Base-by-base conservation (phyloP, 75 land plant species). In the Adiantum capillusveneris region DNA sequence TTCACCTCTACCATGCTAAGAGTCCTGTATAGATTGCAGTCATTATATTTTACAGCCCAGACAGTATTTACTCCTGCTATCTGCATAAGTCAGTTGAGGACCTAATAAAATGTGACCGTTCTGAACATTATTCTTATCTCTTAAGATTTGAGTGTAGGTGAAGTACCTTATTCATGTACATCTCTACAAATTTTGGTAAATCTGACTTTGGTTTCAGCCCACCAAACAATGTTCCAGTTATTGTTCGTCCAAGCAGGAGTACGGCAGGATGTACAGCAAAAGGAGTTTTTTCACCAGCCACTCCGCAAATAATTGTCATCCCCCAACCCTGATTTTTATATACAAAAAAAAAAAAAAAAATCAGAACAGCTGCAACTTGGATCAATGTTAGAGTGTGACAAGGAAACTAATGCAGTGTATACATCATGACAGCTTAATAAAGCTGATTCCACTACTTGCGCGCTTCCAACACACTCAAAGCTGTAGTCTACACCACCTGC, bases 381-480 rank as follows among this genome's bases (percentile, higher is more conserved):
- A 12, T 25, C 50, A 46, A 17, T 16, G 29, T 62, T 12, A 25
- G 17, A 26, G 6, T 19, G 19, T 46, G 11, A 27, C 19, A 34
- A 34, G 37, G 9, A 34, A 9, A 34, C 9, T 34, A 34, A 34
- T 34, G 9, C n/a, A n/a, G n/a, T n/a, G n/a, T 29, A 70, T 75
- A 86, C 96, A 67, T 80, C 81, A 49, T 75, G 71, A 51, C 90
- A 81, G 24, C 89, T 85, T 39, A 85, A 82, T 20, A 88, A 66
- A 14, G 98, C 98, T n/a, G 87, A 75, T 11, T 79, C 46, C 22
- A 93, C 50, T 46, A 85, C 62, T 27, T 70, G 82, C 3, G 78
- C 81, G 62, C 85, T 81, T 31, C 96, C 98, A 29, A 90, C 67
- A 51, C 98, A 93, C 71, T 93, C 98, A 81, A 93, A 85, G 43